A percentile compares a stretch with the other conserved stretches of the same genome.
phyloP scores from a whole-genome alignment of 352 stramenopile species.

The Pythium myriotylum region DNA sequence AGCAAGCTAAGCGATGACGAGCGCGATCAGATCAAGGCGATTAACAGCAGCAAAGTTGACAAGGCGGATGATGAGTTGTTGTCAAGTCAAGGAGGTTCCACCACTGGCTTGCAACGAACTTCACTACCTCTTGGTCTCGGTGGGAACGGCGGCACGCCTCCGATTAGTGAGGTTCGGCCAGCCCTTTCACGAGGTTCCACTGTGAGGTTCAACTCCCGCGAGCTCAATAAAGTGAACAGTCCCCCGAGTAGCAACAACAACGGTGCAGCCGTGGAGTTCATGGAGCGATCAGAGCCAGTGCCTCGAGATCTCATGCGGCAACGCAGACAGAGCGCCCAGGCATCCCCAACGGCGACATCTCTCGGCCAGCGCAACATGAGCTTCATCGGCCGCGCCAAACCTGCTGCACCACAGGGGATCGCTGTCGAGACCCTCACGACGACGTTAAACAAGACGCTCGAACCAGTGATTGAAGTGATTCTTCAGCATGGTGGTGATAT shows the following conservation, averaged over 20 bases:
- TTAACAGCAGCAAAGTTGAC: conserved; percentile 15
- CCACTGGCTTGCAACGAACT: background rate
- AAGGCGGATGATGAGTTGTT: conserved; percentile 5
- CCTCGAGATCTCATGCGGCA: conserved; percentile 47
- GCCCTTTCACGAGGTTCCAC: background rate
- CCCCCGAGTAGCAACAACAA: conserved; percentile 2
- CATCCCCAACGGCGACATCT: background rate
- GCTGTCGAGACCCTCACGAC: conserved; percentile 74
- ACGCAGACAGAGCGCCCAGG: conserved; percentile 32
- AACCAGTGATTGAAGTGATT: conserved; percentile 80
- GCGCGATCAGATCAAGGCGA: conserved; percentile 41
- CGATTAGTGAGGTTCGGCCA: background rate
- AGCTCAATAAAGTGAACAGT: conserved; percentile 10
- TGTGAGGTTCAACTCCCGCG: conserved; percentile 11
- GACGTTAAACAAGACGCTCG: conserved; percentile 79
- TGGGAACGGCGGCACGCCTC: background rate
- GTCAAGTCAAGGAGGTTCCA: conserved; percentile 4
- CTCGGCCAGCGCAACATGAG: conserved; percentile 26
- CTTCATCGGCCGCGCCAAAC: conserved; percentile 56
- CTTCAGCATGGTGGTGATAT: conserved; percentile 74
- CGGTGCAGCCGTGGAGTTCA: conserved; percentile 12
- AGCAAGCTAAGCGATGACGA: conserved; percentile 72
- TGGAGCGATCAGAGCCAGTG: conserved; percentile 25
- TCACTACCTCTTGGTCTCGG: conserved; percentile 21
- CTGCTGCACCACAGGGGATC: conserved; percentile 51